Evolutionary conservation across 2,329 filamentous ascomycete species (phyloP), one percentile per base, ranked within the genome.

Genomic region (Exophiala alcalophila): DNA sequence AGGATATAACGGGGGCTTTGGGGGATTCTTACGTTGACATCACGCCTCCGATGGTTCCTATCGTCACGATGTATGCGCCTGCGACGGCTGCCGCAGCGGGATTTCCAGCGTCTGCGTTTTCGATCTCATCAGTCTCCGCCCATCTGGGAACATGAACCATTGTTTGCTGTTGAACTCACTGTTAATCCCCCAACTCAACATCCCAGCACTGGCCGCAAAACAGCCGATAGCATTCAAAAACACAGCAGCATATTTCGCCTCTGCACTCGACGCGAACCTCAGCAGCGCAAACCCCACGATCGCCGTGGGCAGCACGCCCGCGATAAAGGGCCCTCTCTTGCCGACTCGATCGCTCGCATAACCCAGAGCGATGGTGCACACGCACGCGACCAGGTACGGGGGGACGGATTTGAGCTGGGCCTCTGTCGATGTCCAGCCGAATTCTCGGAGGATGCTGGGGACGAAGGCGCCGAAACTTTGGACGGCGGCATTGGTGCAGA

Each of bases 131-230:
- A n/a, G n/a, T n/a, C n/a, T n/a, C n/a, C n/a, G n/a, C n/a, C n/a
- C n/a, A n/a, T n/a, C n/a, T n/a, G n/a, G n/a, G n/a, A n/a, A n/a
- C n/a, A n/a, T n/a, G n/a, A n/a, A n/a, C n/a, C n/a, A n/a, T n/a
- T n/a, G n/a, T n/a, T n/a, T n/a, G n/a, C n/a, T 25, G 7, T 2
- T 79, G 79, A 1, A 68, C 55, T 26, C 15, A 41, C 88, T 90
- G 78, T 88, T 87, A 56, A 83, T 83, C 64, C 84, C 89, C 84
- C 84, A 90, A 62, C 84, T 88, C 6, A 89, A 78, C 28, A 89
- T 78, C 21, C 95, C 81, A 0, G 90, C 89, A 84, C 95, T 90
- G n/a, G 89, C 86, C 1, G 80, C 81, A 65, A 94, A 96, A 0
- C 78, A 76, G 35, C 87, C 87, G 68, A 81, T 81, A 2, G 85